Evolutionary conservation across 176 grass and related monocot genomes (phyloP).

Genomic region (Metroxylon sagu): DNA sequence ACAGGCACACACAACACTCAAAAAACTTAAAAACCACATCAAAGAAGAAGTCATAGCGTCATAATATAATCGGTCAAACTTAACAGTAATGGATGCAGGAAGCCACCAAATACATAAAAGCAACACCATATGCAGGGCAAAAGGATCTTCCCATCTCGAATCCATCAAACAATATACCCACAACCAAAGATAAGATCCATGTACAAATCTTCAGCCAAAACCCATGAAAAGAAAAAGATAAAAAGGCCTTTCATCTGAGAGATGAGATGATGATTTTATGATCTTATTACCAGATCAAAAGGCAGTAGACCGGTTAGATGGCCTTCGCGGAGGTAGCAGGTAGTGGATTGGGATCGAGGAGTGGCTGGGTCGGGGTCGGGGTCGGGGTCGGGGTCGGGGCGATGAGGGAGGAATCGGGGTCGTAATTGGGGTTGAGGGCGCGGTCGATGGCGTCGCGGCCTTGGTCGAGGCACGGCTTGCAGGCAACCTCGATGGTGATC

Average conservation of each 20-base stretch:
- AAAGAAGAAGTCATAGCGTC: conserved; percentile 32
- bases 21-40: not conserved
- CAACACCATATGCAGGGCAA: not conserved
- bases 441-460: conserved; percentile 80
- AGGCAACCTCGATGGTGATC: conserved; percentile 89
- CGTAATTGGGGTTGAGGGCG: conserved; percentile 66
- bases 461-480: conserved; percentile 82
- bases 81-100: too few relatives aligned
- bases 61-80: too few relatives aligned
- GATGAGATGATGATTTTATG: not conserved
- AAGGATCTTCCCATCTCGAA: not conserved
- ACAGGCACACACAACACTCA: not conserved
- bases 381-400: conserved; percentile 4
- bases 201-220: too few relatives aligned
- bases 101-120: conserved; percentile 13
- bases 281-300: not conserved
- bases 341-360: conserved; percentile 27
- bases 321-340: conserved; percentile 31
- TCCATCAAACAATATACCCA: too few relatives aligned
- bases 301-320: conserved; percentile 2
- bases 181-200: too few relatives aligned
- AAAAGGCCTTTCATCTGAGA: not conserved
- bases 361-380: conserved; percentile 27
- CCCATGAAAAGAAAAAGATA: not conserved
- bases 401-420: conserved; percentile 43